Conservation (phyloP, 495 filamentous ascomycete species). For the Daldinia grandis region DNA sequence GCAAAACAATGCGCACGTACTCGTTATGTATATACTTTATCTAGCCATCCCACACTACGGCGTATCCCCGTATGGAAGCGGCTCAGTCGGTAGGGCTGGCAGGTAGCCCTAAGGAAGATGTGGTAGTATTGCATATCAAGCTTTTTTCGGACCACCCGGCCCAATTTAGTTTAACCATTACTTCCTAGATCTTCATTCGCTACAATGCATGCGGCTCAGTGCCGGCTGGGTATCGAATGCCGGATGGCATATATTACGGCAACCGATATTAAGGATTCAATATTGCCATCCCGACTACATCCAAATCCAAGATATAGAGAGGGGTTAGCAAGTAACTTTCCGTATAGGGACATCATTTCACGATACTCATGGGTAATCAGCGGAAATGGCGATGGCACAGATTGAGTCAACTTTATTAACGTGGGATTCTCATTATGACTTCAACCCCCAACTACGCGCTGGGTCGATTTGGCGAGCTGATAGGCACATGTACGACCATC, state of each 20-base stretch:
- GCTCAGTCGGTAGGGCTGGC: constrained; percentile 9
- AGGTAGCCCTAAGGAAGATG: constrained; percentile 37
- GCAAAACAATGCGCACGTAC: constrained; percentile 17
- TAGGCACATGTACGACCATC: constrained; percentile 12
- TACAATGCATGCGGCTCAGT: constrained; percentile 22
- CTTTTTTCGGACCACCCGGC: constrained; percentile 15
- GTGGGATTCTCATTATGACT: constrained; percentile 18
- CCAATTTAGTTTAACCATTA: constrained; percentile 26
- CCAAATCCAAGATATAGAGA: constrained; percentile 4
- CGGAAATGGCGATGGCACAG: constrained; percentile 28
- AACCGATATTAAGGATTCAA: constrained; percentile 20
- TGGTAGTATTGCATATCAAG: constrained; percentile 15
- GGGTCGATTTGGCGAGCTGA: constrained; percentile 5
- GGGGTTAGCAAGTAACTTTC: constrained; percentile 20
- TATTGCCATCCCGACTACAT: constrained; percentile 17
- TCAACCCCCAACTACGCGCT: constrained; percentile 12
- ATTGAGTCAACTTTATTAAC: constrained; percentile 30
- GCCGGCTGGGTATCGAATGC: not conserved
- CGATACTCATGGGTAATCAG: constrained; percentile 9
- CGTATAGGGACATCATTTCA: constrained; percentile 20
- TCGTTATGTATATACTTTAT: constrained; percentile 29
- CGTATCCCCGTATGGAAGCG: constrained; percentile 23
- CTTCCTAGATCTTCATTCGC: constrained; percentile 29
- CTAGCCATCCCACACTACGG: constrained; percentile 22
- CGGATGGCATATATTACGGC: not conserved